Conservation (phyloP, 2,329 filamentous ascomycete species). For the Phyllosticta capitalensis region DNA sequence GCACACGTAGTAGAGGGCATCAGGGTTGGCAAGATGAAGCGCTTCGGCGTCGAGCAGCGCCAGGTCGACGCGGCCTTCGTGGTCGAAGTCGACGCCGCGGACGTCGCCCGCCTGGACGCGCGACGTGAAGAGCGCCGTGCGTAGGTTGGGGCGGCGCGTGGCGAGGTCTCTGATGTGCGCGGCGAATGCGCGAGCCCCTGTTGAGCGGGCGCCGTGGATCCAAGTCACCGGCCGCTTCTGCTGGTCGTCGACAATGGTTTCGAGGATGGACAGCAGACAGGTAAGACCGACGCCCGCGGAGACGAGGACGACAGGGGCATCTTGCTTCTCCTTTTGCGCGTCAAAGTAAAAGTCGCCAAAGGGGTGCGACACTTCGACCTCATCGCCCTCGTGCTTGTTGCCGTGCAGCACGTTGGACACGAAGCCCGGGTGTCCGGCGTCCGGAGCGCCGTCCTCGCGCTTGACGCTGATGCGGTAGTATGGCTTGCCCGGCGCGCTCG, state of each 20-base stretch:
- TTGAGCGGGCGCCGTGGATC: slow-evolving; percentile 51
- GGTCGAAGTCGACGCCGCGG: slow-evolving; percentile 49
- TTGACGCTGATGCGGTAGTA: slow-evolving; percentile 66
- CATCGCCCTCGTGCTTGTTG: slow-evolving; percentile 50
- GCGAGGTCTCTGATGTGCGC: slow-evolving; percentile 38
- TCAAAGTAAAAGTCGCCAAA: slow-evolving; percentile 53
- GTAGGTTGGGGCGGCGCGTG: slow-evolving; percentile 38
- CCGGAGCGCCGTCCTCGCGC: slow-evolving; percentile 38
- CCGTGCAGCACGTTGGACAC: slow-evolving; percentile 63
- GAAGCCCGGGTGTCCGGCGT: slow-evolving; percentile 49
- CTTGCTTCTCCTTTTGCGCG: slow-evolving; percentile 14
- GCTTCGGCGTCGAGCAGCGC: slow-evolving; percentile 41
- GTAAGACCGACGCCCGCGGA: slow-evolving; percentile 62
- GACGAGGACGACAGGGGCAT: slow-evolving; percentile 51
- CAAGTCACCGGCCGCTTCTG: slow-evolving; percentile 43
- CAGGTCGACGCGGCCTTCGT: slow-evolving; percentile 51
- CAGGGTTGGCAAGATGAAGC: slow-evolving; percentile 46
- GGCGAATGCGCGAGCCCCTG: slow-evolving; percentile 46
- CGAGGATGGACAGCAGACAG: slow-evolving; percentile 56
- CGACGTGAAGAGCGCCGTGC: slow-evolving; percentile 49
- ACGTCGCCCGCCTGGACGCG: slow-evolving; percentile 35
- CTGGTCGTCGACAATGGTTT: slow-evolving; percentile 39
- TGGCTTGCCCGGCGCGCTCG: slow-evolving; percentile 50
- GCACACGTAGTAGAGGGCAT: slow-evolving; percentile 61
- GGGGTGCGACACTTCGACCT: slow-evolving; percentile 57